Percentiles rank a stretch among this genome's conserved stretches.
Evolutionary conservation across 106 monocot genomes (phyloP).

Genomic region (Allium sativum): DNA sequence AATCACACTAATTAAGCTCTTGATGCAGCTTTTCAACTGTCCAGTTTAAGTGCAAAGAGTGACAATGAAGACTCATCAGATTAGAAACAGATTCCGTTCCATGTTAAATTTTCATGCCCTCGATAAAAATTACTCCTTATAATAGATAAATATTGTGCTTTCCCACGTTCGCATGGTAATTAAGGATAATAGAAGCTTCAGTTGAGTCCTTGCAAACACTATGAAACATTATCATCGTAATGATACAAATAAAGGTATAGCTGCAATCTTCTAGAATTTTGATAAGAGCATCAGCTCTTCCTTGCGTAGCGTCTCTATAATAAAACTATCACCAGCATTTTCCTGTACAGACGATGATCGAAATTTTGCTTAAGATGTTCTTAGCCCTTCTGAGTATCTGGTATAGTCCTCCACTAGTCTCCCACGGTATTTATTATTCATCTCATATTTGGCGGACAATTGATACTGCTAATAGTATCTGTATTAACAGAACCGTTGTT

Average conservation of each 20-base stretch:
- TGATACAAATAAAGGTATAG: conserved; percentile 70
- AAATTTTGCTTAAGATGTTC: conserved; percentile 20
- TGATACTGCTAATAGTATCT: too few species aligned
- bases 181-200: conserved; percentile 56
- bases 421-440: too few species aligned
- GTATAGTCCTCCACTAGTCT: conserved; percentile 51
- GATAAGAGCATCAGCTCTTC: conserved; percentile 42
- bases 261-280: conserved; percentile 34
- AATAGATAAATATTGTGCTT: conserved; percentile 55
- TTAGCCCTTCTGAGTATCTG: conserved; percentile 38
- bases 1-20: too few species aligned
- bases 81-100: too few species aligned
- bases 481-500: too few species aligned
- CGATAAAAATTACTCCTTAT: too few species aligned
- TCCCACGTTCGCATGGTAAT: conserved; percentile 39
- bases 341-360: conserved; percentile 21
- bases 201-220: conserved; percentile 34
- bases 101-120: too few species aligned
- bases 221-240: conserved; percentile 59
- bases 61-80: too few species aligned
- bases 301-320: conserved; percentile 66
- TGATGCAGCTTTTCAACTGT: too few species aligned
- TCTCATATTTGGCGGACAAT: too few species aligned
- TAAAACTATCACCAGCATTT: conserved; percentile 32
- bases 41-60: too few species aligned